A percentile compares a stretch with the other conserved stretches of the same genome.
Evolutionary conservation across 1,284 basidiomycete species (phyloP).

Genomic region (Cutaneotrichosporon cutaneum): DNA sequence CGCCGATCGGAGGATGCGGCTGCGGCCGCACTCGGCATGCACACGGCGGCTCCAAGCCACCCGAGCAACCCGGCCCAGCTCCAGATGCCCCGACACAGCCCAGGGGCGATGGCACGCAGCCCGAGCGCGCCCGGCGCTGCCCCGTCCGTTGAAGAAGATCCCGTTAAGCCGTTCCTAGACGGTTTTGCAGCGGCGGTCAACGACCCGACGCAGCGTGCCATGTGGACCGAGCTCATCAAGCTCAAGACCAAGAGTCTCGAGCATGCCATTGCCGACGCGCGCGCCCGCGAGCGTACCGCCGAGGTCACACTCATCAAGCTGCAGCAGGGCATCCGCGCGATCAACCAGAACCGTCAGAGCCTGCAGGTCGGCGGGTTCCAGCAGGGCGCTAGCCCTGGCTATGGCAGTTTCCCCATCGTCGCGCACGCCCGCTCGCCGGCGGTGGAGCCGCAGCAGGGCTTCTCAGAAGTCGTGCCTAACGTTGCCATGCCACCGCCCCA

Average conservation of each 20-base stretch:
- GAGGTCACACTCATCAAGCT: conserved; percentile 44
- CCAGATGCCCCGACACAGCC: conserved; percentile 2
- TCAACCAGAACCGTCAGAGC: conserved; percentile 11
- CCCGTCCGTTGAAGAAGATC: conserved; percentile 15
- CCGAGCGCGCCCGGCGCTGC: neutral
- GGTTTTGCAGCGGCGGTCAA: conserved; percentile 25
- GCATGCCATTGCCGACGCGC: conserved; percentile 49
- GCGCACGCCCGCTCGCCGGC: conserved; percentile 20
- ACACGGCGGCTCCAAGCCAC: conserved; percentile 7
- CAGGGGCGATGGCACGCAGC: neutral
- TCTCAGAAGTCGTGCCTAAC: conserved; percentile 4
- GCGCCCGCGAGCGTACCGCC: conserved; percentile 44
- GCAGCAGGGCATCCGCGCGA: conserved; percentile 16
- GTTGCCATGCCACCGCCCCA: conserved; percentile 6
- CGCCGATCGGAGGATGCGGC: neutral
- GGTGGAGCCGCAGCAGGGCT: conserved; percentile 6
- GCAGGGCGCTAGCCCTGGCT: conserved; percentile 7
- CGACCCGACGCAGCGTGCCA: conserved; percentile 30
- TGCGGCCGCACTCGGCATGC: conserved; percentile 5
- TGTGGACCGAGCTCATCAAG: conserved; percentile 47
- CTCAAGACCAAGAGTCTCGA: conserved; percentile 45
- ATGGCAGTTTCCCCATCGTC: conserved; percentile 14
- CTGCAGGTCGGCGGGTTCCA: conserved; percentile 3
- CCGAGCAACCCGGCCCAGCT: conserved; percentile 9
- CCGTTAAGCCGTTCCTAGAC: conserved; percentile 23